These are phyloP conservation scores for Persicaria tinctoria DNA, from an alignment of 148 eudicot species.

Conservation along the genomic window DNA sequence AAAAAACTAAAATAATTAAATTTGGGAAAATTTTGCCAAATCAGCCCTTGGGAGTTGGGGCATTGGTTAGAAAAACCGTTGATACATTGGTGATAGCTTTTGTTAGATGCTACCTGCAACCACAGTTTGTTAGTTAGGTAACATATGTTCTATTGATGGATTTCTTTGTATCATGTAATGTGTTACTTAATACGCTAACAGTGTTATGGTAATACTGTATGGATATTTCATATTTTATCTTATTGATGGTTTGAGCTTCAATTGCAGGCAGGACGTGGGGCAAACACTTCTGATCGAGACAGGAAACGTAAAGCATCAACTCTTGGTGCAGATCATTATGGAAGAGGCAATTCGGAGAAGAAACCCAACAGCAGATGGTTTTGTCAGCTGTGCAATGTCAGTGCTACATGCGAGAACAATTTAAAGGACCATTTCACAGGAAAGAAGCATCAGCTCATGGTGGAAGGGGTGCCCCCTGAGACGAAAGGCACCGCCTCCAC, in stretches of 20 bases:
- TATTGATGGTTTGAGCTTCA: conserved; percentile 12
- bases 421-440: conserved; percentile 53
- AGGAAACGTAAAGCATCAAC: conserved; percentile 36
- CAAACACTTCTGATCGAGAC: conserved; percentile 31
- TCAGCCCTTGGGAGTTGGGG: too few species aligned
- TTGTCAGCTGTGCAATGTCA: conserved; percentile 53
- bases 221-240: conserved; percentile 14
- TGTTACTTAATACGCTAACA: conserved; percentile 3
- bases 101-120: not conserved
- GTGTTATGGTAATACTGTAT: not conserved
- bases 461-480: conserved; percentile 24
- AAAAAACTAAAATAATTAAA: too few species aligned
- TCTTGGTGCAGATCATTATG: conserved; percentile 18
- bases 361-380: conserved; percentile 39
- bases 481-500: not conserved
- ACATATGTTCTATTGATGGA: not conserved
- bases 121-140: not conserved
- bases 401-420: conserved; percentile 38
- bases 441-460: conserved; percentile 54
- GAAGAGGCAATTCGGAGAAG: conserved; percentile 22
- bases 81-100: not conserved
- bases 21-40: too few species aligned
- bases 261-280: conserved; percentile 48
- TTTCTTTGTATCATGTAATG: not conserved
- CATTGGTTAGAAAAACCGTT: too few species aligned